A percentile compares a stretch with the other conserved stretches of the same genome.
phyloP scores from a whole-genome alignment of 805 yeast genomes.

The Yamadazyma sp. region DNA sequence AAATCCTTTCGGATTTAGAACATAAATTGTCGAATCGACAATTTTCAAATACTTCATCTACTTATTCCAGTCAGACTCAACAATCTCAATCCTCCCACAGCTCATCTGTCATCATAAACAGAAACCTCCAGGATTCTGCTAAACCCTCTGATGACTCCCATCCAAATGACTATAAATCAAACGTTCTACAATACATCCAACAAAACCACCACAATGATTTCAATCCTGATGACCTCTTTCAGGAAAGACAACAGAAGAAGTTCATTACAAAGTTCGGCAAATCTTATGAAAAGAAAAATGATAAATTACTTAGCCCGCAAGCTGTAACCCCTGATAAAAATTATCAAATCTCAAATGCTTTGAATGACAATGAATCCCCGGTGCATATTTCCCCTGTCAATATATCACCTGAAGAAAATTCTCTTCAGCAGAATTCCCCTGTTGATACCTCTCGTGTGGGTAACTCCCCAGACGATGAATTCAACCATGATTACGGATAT shows the following conservation, averaged over 20 bases:
- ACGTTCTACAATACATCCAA: conserved; percentile 34
- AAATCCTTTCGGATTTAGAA: not conserved
- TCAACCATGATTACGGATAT: no score
- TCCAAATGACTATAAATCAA: conserved; percentile 26
- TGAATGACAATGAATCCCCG: no score
- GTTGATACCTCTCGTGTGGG: no score
- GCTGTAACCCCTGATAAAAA: no score
- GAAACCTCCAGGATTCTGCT: conserved; percentile 14
- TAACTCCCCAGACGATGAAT: no score
- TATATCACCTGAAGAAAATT: no score
- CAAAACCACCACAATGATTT: conserved; percentile 19
- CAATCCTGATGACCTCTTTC: conserved; percentile 34
- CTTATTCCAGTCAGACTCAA: conserved; percentile 20
- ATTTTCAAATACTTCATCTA: conserved; percentile 11
- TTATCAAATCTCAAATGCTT: no score
- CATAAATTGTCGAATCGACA: conserved; percentile 5
- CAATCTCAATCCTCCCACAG: conserved; percentile 14
- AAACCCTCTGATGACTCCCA: conserved; percentile 10
- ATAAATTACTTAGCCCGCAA: no score
- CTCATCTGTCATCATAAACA: conserved; percentile 17
- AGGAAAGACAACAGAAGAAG: conserved; percentile 29
- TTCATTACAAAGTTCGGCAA: conserved; percentile 30
- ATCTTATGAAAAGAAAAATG: conserved; percentile 15
- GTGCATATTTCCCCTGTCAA: no score
- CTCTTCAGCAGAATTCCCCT: no score